Evolutionary conservation across 345 rosid species (phyloP).

Genomic region (Heritiera littoralis): DNA sequence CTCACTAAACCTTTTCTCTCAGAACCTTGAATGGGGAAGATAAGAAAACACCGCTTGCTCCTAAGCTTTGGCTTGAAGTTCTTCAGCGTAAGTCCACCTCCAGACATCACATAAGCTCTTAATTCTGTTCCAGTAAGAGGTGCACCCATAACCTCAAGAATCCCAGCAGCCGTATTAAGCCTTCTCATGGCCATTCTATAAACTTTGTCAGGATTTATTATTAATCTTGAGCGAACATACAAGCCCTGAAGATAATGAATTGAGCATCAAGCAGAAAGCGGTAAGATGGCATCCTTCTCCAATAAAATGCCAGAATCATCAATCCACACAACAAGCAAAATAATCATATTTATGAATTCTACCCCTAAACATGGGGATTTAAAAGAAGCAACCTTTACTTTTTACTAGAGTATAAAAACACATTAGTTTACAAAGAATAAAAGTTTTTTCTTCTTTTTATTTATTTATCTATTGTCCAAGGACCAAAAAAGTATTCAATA

Average conservation of each 20-base stretch:
- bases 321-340: neutral
- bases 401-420: neutral
- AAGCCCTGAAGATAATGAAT: slow-evolving; percentile 53
- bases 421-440: slow-evolving; percentile 2
- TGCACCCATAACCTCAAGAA: slow-evolving; percentile 98
- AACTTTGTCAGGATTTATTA: slow-evolving; percentile 86
- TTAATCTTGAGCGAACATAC: slow-evolving; percentile 79
- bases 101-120: slow-evolving; percentile 98
- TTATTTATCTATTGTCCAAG: neutral
- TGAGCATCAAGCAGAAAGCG: neutral
- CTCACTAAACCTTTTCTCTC: slow-evolving; percentile 92
- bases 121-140: slow-evolving; percentile 82
- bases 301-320: slow-evolving; percentile 9
- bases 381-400: neutral
- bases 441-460: neutral
- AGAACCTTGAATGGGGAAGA: slow-evolving; percentile 86
- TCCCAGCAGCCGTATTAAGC: slow-evolving; percentile 86
- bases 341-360: neutral
- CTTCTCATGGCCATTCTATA: slow-evolving; percentile 88
- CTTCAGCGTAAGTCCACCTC: slow-evolving; percentile 69
- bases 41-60: slow-evolving; percentile 83
- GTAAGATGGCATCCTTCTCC: slow-evolving; percentile 3
- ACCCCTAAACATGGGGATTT: neutral
- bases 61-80: slow-evolving; percentile 67
- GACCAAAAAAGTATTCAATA: slow-evolving; percentile 11